Conservation (phyloP, 202 grass and related monocot genomes). For the Carex arenaria region DNA sequence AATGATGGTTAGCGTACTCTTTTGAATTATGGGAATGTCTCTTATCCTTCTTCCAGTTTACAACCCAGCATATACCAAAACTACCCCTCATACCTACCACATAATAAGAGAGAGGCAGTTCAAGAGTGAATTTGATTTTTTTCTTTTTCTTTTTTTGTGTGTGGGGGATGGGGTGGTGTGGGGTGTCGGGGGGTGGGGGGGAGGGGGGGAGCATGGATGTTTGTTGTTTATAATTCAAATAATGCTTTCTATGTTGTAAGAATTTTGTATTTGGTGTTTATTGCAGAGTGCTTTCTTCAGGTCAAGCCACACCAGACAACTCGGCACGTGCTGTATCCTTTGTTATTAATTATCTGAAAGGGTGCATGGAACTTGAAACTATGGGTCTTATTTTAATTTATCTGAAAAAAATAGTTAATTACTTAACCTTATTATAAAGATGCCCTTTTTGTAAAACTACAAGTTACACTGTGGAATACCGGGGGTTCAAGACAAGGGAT, state of each 20-base stretch:
- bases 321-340: conserved; percentile 82
- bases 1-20: not conserved
- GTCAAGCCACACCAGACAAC: conserved; percentile 65
- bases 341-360: not conserved
- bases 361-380: not conserved
- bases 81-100: not conserved
- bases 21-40: not conserved
- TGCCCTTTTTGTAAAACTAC: conserved; percentile 93
- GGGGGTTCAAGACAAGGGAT: conserved; percentile 73
- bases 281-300: conserved; percentile 95
- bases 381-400: not conserved
- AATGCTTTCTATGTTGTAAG: conserved; percentile 1
- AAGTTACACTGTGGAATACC: conserved; percentile 83
- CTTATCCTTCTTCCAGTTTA: not conserved
- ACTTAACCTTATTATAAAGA: conserved; percentile 47
- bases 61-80: not conserved
- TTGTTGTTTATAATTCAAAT: not conserved
- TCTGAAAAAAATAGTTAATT: conserved; percentile 11
- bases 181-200: not conserved
- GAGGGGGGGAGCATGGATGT: not conserved
- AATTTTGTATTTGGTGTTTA: not conserved
- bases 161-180: not conserved
- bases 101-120: not conserved
- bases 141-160: too few species aligned
- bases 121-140: not conserved